phyloP scores from a whole-genome alignment of 805 yeast genomes.

The Trichomonascus vanleenenianus region DNA sequence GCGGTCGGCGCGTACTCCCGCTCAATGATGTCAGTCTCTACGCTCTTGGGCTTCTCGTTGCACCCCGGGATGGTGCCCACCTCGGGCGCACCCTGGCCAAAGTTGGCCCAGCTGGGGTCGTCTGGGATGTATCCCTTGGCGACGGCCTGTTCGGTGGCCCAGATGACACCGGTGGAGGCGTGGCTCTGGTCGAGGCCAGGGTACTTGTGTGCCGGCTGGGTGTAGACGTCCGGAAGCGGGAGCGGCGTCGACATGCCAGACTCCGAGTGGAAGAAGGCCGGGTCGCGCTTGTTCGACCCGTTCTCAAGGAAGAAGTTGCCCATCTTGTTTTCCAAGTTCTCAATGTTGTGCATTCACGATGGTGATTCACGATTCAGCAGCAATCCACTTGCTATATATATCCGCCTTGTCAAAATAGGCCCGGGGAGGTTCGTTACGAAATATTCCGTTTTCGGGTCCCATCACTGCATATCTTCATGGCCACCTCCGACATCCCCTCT shows the following conservation, averaged over 20 bases:
- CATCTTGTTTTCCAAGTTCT: neutral
- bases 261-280: conserved; percentile 14
- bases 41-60: conserved; percentile 42
- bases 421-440: too few relatives aligned
- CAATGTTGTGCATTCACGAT: neutral
- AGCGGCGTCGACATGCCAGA: conserved; percentile 23
- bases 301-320: neutral
- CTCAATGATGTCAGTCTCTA: conserved; percentile 40
- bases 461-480: too few relatives aligned
- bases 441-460: too few relatives aligned
- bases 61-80: conserved; percentile 56
- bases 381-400: too few relatives aligned
- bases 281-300: neutral
- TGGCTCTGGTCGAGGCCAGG: conserved; percentile 55
- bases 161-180: conserved; percentile 54
- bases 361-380: too few relatives aligned
- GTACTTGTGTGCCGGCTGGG: conserved; percentile 30
- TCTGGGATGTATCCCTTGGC: conserved; percentile 45
- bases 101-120: conserved; percentile 43
- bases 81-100: conserved; percentile 62
- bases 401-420: too few relatives aligned
- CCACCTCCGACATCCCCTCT: too few relatives aligned
- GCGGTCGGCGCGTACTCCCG: conserved; percentile 57
- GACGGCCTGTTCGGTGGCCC: conserved; percentile 56
- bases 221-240: conserved; percentile 23